Base-by-base conservation (phyloP, 345 rosid genomes). In the Populus ilicifolia region DNA sequence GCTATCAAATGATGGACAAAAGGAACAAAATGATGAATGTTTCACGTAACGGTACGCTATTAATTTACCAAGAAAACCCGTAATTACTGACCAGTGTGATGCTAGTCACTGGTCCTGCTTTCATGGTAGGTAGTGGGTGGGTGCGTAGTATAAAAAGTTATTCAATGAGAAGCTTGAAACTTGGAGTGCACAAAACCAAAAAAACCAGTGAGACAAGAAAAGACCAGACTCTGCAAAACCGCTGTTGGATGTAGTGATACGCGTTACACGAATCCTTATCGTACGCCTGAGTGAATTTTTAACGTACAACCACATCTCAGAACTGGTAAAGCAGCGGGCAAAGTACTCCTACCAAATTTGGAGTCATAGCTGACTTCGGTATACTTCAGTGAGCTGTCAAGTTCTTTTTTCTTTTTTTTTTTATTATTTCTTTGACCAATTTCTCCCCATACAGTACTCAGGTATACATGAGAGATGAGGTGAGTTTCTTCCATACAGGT, bases 161-260 rank as follows among this genome's bases (percentile, higher is more conserved):
- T 38, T 68, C 59, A 62, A 76, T 68, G 44, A 67, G 68, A 16
- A 70, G 65, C 43, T 75, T 35, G 70, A 76, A 74, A 83, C 77
- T 68, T 69, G 82, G 8, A 64, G 27, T 71, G 13, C 39, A 54
- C 21, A 67, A 74, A 62, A 36, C 23, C 69, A 35, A 43, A 30
- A 7, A 46, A 54, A 35, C 68, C 35, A 30, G 75, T 44, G 52
- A 50, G 75, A 69, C 80, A 79, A 41, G 18, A 25, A 3, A 82
- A 77, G 76, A 76, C 83, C 80, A 69, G 50, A 9, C 33, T 68
- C 82, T 78, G 81, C 85, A 56, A 83, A 83, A 79, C 88, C 80
- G 72, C 83, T 41, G 39, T 27, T 8, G 59, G 16, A 30, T 39
- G n/a, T 13, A 76, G 35, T 50, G n/a, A 36, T 30, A 14, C 72